Conservation (phyloP, 352 stramenopile species). For the Pythium brachiatum region DNA sequence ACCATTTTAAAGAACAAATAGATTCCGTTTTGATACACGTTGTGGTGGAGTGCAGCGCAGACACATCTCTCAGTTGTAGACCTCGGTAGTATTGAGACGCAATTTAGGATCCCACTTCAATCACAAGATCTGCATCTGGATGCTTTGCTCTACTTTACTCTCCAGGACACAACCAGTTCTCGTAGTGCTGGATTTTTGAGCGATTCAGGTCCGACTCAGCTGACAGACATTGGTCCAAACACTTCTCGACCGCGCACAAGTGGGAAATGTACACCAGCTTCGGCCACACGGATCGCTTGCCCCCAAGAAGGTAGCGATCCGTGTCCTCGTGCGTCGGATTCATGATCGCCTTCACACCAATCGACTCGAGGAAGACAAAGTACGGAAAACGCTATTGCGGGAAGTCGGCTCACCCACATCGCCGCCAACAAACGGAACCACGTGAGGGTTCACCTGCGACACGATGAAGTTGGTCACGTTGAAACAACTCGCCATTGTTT, state of each 20-base stretch:
- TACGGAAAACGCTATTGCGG: constrained; percentile 64
- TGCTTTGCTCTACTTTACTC: no score
- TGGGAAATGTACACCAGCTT: constrained; percentile 93
- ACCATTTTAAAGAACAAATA: not conserved
- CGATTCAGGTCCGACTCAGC: not conserved
- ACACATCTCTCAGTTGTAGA: no score
- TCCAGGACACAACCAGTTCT: constrained; percentile 54
- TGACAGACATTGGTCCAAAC: constrained; percentile 48
- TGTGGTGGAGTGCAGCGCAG: no score
- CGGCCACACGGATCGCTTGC: constrained; percentile 89
- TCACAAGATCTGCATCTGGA: no score
- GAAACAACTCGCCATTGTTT: constrained; percentile 92
- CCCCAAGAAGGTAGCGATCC: constrained; percentile 72
- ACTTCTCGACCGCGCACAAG: constrained; percentile 91
- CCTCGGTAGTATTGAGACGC: no score
- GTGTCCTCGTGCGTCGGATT: constrained; percentile 82
- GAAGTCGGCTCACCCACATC: constrained; percentile 74
- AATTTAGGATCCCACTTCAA: no score
- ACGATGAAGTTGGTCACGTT: constrained; percentile 95
- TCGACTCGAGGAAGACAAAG: constrained; percentile 83
- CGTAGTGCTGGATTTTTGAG: constrained; percentile 21
- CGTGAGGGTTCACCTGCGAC: constrained; percentile 85
- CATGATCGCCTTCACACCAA: constrained; percentile 78
- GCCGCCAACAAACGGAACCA: constrained; percentile 91
- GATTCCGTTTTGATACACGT: no score